Base-by-base conservation (phyloP, 1,284 basidiomycete genomes). In the Sporisorium sorghi region DNA sequence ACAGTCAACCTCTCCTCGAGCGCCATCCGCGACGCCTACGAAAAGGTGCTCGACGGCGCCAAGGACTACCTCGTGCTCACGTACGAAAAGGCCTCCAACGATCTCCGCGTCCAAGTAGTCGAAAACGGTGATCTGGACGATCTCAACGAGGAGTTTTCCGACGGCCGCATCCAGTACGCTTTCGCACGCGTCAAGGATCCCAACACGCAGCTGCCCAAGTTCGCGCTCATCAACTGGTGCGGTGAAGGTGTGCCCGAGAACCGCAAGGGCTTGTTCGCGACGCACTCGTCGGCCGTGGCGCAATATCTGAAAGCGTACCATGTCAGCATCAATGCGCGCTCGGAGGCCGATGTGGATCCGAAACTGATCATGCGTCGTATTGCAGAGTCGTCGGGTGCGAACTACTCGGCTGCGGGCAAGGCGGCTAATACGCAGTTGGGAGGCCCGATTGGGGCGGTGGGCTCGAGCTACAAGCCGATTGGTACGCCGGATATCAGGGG, bases 101-200 rank as follows among this genome's bases (percentile, higher is more conserved):
- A 97, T 85, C 88, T 97, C 63, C 94, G 93, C 81, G 91, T 97
- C 11, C 93, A 95, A 84, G 88, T 88, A 1, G 91, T 90, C 2
- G 79, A 69, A 15, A 74, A 79, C 7, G 82, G 81, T 50, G 93
- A 94, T 0, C 88, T 99, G 12, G 93, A 96, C 72, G 94, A 96
- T 81, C 87, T 97, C 19, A 89, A 92, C 80, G 95, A 97, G 73
- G 94, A 97, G 86, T 97, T 97, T 85, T 92, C 91, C 44, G 94
- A 97, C 84, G 95, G 94, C 68, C 88, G 93, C 77, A 94, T 97
- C 58, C 94, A 97, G 86, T 99, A 96, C 83, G 96, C 93, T 11
- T 97, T 97, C 81, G 90, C 88, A 4, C 88, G 93, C 63, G 93
- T 98, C 42, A 89, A 89, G 67, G 96, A 98, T 85, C 90, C 91